A percentile compares a stretch with the other conserved stretches of the same genome.
Conservation (phyloP, 1,284 basidiomycete species). For the Moniliophthora roreri region DNA sequence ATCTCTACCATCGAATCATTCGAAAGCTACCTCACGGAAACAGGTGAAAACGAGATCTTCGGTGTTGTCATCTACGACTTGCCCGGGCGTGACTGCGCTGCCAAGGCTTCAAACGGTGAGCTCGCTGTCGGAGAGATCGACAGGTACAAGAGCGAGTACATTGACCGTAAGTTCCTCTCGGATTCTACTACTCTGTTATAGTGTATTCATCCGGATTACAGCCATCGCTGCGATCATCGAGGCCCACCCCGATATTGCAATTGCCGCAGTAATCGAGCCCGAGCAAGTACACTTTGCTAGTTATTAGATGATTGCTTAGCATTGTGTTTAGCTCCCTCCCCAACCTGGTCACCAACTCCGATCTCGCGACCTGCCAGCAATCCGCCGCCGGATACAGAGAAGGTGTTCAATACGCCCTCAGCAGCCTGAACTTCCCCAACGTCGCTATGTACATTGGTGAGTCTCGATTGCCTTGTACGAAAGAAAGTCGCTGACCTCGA, state of each 20-base stretch:
- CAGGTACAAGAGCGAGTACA: slow-evolving; percentile 38
- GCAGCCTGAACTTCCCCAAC: slow-evolving; percentile 36
- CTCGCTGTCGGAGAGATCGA: slow-evolving; percentile 37
- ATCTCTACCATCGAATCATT: slow-evolving; percentile 10
- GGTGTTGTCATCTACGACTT: slow-evolving; percentile 39
- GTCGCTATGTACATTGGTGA: slow-evolving; percentile 40
- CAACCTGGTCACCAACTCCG: slow-evolving; percentile 42
- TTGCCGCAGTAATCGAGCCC: slow-evolving; percentile 45
- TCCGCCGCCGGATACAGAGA: slow-evolving; percentile 17
- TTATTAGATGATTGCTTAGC: too few relatives aligned
- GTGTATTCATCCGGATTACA: slow-evolving; percentile 12
- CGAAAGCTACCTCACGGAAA: slow-evolving; percentile 8
- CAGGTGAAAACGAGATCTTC: slow-evolving; percentile 7
- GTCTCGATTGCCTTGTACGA: too few relatives aligned
- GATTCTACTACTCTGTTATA: background rate
- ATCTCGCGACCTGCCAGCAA: slow-evolving; percentile 34
- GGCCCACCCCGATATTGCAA: slow-evolving; percentile 34
- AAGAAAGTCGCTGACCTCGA: too few relatives aligned
- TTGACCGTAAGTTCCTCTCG: slow-evolving; percentile 32
- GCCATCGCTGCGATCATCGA: slow-evolving; percentile 19
- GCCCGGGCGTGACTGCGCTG: slow-evolving; percentile 44
- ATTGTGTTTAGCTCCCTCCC: slow-evolving; percentile 32
- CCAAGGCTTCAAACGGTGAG: slow-evolving; percentile 44
- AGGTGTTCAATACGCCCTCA: slow-evolving; percentile 39
- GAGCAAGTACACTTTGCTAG: slow-evolving; percentile 10